Conservation (phyloP, 495 filamentous ascomycete species). For the Hypoxylon fragiforme region DNA sequence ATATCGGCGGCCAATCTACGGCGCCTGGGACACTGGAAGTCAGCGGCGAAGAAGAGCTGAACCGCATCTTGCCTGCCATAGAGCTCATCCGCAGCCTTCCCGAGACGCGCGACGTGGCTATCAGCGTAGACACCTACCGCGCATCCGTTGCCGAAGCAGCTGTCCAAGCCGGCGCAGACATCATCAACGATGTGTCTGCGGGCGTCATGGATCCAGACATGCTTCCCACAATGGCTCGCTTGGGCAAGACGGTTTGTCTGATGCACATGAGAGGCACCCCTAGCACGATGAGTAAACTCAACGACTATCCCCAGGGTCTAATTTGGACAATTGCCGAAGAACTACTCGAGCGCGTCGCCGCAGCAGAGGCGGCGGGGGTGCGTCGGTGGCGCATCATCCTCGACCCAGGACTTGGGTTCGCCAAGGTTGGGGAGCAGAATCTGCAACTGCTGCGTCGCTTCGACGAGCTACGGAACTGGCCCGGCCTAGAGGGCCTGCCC, state of each 20-base stretch:
- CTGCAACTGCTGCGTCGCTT: slow-evolving; percentile 74
- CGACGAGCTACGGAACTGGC: slow-evolving; percentile 60
- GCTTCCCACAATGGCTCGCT: slow-evolving; percentile 75
- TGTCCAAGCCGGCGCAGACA: slow-evolving; percentile 80
- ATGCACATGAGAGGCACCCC: slow-evolving; percentile 97
- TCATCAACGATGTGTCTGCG: slow-evolving; percentile 93
- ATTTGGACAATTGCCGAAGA: slow-evolving; percentile 71
- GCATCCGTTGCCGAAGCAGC: slow-evolving; percentile 81
- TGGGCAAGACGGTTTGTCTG: slow-evolving; percentile 81
- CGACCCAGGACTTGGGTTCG: slow-evolving; percentile 92
- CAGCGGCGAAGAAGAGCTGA: slow-evolving; percentile 69
- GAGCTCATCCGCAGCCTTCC: slow-evolving; percentile 69
- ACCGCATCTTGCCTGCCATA: slow-evolving; percentile 78
- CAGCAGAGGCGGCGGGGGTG: slow-evolving; percentile 81
- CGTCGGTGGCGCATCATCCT: slow-evolving; percentile 92
- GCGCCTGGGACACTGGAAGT: slow-evolving; percentile 72
- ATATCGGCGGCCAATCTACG: slow-evolving; percentile 92
- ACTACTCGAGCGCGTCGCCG: slow-evolving; percentile 67
- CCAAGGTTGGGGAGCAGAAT: slow-evolving; percentile 80
- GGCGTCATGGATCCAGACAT: slow-evolving; percentile 79
- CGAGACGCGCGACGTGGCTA: slow-evolving; percentile 62
- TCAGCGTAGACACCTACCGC: slow-evolving; percentile 92
- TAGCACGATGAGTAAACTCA: slow-evolving; percentile 73
- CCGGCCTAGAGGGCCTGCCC: slow-evolving; percentile 71
- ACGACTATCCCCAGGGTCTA: slow-evolving; percentile 73